Conservation (phyloP, 2,329 filamentous ascomycete genomes). For the Furcasterigmium sp. region DNA sequence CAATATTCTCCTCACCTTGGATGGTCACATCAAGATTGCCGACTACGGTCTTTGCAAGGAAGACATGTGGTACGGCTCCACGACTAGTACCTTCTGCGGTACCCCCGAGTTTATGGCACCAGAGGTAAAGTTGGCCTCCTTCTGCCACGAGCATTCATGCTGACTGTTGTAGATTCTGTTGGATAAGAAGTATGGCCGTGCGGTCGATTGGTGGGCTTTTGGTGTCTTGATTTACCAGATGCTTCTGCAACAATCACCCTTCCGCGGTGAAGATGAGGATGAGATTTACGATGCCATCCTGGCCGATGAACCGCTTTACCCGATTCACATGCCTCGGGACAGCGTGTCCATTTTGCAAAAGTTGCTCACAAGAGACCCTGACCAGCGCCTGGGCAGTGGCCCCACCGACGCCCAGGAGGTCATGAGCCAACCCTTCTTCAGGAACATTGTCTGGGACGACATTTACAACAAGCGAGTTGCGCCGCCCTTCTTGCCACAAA, state of each 20-base stretch:
- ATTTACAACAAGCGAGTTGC: constrained; percentile 92
- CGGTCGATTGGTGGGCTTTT: constrained; percentile 99
- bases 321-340: constrained; percentile 97
- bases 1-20: constrained; percentile 87
- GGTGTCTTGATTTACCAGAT: constrained; percentile 99
- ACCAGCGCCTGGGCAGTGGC: constrained; percentile 85
- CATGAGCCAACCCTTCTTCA: constrained; percentile 98
- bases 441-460: constrained; percentile 97
- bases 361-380: constrained; percentile 89
- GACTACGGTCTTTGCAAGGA: constrained; percentile 99
- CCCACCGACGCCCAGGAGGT: constrained; percentile 97
- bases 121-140: constrained; percentile 55
- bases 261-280: constrained; percentile 97
- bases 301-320: constrained; percentile 93
- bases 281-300: constrained; percentile 99
- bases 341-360: constrained; percentile 98
- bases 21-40: constrained; percentile 97
- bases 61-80: constrained; percentile 98
- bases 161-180: constrained; percentile 68
- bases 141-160: constrained; percentile 9
- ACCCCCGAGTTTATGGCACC: constrained; percentile 99
- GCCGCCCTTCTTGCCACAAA: constrained; percentile 83
- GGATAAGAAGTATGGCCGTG: constrained; percentile 96
- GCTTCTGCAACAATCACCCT: constrained; percentile 97
- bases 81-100: constrained; percentile 96